Evolutionary conservation across 106 monocot genomes (phyloP).

Genomic region (Apostasia shenzhenica): DNA sequence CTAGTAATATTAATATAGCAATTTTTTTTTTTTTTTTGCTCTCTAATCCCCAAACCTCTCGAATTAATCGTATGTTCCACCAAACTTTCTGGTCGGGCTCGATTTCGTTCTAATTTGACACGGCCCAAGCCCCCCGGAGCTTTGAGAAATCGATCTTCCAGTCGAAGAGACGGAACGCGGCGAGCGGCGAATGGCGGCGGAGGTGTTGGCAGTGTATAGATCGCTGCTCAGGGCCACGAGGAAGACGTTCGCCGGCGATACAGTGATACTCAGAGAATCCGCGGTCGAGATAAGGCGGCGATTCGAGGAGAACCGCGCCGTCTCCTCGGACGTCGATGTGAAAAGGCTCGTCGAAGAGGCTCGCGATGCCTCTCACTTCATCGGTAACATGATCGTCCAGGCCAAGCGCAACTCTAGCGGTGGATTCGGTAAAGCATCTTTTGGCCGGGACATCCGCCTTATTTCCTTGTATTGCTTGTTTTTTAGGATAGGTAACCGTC

Average conservation of each 20-base stretch:
- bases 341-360: constrained; percentile 59
- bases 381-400: constrained; percentile 87
- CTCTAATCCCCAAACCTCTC: no score
- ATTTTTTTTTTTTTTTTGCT: no score
- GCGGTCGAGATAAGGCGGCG: constrained; percentile 68
- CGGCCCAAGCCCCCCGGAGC: no score
- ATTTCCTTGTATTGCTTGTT: neutral
- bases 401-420: constrained; percentile 55
- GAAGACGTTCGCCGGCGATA: constrained; percentile 82
- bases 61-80: no score
- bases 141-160: no score
- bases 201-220: constrained; percentile 66
- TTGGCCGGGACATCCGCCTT: neutral
- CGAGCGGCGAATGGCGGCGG: constrained; percentile 18
- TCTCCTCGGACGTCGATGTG: constrained; percentile 43
- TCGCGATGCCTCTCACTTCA: constrained; percentile 77
- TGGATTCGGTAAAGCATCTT: constrained; percentile 35
- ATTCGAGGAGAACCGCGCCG: constrained; percentile 72
- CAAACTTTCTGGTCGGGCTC: no score
- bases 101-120: no score
- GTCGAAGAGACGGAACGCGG: neutral
- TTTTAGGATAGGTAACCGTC: neutral
- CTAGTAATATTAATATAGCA: no score
- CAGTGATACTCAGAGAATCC: constrained; percentile 61
- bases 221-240: constrained; percentile 73